phyloP scores from a whole-genome alignment of 2,329 filamentous ascomycete species.

The Apiospora kogelbergensis region DNA sequence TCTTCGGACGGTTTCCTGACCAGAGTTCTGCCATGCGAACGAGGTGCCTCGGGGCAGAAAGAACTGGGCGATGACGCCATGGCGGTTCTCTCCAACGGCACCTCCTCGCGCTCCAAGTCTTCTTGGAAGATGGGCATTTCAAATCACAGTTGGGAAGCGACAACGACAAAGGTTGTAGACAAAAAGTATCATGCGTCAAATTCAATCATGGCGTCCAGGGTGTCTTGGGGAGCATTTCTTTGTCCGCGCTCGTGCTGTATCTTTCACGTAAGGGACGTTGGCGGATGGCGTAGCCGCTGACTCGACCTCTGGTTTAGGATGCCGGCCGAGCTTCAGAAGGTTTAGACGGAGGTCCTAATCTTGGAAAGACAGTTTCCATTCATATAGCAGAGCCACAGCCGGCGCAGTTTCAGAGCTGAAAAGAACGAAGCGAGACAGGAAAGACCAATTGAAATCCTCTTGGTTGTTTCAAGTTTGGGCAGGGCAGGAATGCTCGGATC shows the following conservation, averaged over 20 bases:
- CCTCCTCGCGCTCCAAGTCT: slow-evolving; percentile 41
- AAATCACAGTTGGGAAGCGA: slow-evolving; percentile 13
- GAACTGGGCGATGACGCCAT: slow-evolving; percentile 7
- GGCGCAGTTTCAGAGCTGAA: background rate
- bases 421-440: background rate
- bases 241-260: background rate
- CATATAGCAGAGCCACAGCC: background rate
- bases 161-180: background rate
- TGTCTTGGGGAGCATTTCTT: background rate
- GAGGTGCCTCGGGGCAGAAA: background rate
- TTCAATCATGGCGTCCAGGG: background rate
- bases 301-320: background rate
- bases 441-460: no score
- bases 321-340: background rate
- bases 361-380: background rate
- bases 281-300: background rate
- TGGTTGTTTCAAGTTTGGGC: background rate
- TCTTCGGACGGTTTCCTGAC: slow-evolving; percentile 53
- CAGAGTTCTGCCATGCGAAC: background rate
- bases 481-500: background rate
- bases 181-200: background rate
- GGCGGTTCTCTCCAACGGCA: slow-evolving; percentile 20
- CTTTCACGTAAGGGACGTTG: background rate
- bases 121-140: slow-evolving; percentile 61
- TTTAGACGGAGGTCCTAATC: slow-evolving; percentile 3